These are phyloP conservation scores for Dipteronia dyeriana DNA, from an alignment of 345 rosid species.

Conservation along the genomic window DNA sequence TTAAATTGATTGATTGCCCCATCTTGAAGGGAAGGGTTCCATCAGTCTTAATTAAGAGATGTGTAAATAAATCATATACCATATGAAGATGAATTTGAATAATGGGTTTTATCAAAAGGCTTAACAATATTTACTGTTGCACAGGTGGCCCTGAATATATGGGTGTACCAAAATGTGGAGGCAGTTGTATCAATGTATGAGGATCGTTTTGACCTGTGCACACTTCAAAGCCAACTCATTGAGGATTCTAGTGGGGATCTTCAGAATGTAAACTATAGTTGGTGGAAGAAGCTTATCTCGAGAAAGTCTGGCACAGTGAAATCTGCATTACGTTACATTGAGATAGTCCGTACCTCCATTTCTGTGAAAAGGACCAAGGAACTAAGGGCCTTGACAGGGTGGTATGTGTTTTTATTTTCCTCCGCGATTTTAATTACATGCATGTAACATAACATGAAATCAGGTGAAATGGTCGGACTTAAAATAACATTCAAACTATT, in stretches of 20 bases:
- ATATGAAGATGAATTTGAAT: not conserved
- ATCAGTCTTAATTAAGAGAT: not conserved
- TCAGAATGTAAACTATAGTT: conserved; percentile 41
- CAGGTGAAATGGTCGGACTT: conserved; percentile 4
- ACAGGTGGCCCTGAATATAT: conserved; percentile 82
- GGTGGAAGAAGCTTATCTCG: conserved; percentile 65
- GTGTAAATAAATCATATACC: not conserved
- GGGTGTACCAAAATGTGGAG: conserved; percentile 91
- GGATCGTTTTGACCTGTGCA: conserved; percentile 83
- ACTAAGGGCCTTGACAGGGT: conserved; percentile 80
- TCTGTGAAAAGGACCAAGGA: conserved; percentile 83
- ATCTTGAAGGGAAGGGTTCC: not conserved
- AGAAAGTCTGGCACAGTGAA: conserved; percentile 39
- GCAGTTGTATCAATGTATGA: conserved; percentile 90
- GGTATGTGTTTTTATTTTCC: conserved; percentile 51
- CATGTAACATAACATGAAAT: conserved; percentile 3
- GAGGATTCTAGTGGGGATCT: conserved; percentile 39
- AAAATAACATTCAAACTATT: not conserved
- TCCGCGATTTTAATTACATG: conserved; percentile 16
- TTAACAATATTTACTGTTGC: not conserved
- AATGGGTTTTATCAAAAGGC: not conserved
- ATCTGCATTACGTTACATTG: conserved; percentile 42
- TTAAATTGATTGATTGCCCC: not conserved
- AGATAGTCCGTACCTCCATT: conserved; percentile 56
- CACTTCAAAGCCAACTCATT: conserved; percentile 48